phyloP scores from a whole-genome alignment of 2,329 filamentous ascomycete species.

The Trichoderma lentiforme region DNA sequence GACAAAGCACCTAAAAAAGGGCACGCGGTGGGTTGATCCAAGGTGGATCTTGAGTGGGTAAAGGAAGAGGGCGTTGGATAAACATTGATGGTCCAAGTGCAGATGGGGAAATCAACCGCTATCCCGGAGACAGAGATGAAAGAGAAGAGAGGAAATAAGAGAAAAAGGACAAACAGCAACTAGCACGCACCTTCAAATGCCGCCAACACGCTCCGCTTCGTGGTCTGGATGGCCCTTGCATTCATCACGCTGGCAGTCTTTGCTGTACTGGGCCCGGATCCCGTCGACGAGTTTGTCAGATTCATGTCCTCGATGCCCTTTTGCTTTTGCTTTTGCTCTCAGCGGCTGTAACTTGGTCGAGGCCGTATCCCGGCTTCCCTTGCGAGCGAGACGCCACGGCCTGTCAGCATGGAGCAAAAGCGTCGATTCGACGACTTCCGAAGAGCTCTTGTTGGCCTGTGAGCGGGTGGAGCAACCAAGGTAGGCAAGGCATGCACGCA shows the following conservation, averaged over 20 bases:
- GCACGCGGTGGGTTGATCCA: constrained; percentile 2
- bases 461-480: not conserved
- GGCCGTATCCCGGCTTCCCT: not conserved
- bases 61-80: not conserved
- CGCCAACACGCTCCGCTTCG: constrained; percentile 59
- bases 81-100: not conserved
- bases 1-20: constrained; percentile 4
- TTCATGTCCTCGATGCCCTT: constrained; percentile 34
- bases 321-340: not conserved
- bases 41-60: constrained; percentile 14
- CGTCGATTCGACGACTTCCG: not conserved
- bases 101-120: constrained; percentile 16
- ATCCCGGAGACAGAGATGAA: not conserved
- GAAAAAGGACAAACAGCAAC: not conserved
- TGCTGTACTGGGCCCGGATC: constrained; percentile 46
- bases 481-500: not conserved
- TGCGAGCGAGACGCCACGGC: not conserved
- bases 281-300: constrained; percentile 53
- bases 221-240: constrained; percentile 35
- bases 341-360: not conserved
- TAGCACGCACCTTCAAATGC: constrained; percentile 56
- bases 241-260: constrained; percentile 34
- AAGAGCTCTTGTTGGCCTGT: not conserved
- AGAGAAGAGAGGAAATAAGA: not conserved
- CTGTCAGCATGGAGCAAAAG: not conserved